phyloP scores from a whole-genome alignment of 768 basidiomycete genomes.

The Trametes cubensis region DNA sequence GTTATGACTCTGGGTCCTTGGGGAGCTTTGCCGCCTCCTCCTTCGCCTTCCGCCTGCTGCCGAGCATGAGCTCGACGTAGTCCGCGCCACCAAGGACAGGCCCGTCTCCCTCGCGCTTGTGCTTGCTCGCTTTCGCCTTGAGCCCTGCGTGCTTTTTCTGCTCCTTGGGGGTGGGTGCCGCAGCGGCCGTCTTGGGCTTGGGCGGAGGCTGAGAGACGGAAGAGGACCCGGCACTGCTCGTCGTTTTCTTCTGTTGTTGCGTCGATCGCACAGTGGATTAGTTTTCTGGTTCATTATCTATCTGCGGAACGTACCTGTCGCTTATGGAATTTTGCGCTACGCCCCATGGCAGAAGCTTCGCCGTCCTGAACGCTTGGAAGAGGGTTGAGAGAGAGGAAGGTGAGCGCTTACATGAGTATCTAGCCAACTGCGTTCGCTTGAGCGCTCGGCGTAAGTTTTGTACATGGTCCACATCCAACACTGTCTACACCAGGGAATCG shows the following conservation, averaged over 20 bases:
- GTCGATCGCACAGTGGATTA: background rate
- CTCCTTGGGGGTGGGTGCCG: conserved; percentile 28
- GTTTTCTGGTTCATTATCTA: background rate
- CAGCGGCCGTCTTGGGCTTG: conserved; percentile 18
- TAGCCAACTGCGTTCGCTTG: background rate
- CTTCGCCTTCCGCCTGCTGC: conserved; percentile 65
- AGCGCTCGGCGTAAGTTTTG: too few species aligned
- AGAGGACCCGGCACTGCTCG: conserved; percentile 12
- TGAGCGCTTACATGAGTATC: too few species aligned
- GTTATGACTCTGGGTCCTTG: conserved; percentile 19
- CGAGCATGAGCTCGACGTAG: conserved; percentile 73
- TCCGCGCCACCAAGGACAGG: conserved; percentile 73
- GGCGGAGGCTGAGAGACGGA: conserved; percentile 7
- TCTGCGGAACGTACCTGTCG: conserved; percentile 45
- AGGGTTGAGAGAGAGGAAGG: background rate
- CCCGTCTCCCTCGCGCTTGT: conserved; percentile 33
- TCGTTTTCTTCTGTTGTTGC: conserved; percentile 32
- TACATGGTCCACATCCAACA: too few species aligned
- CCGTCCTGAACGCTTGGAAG: background rate
- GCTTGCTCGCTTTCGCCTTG: conserved; percentile 45
- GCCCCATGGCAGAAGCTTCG: conserved; percentile 48
- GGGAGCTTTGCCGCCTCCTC: conserved; percentile 70
- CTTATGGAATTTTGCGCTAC: conserved; percentile 69
- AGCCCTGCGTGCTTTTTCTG: conserved; percentile 53
- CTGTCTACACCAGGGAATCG: too few species aligned